A percentile compares a stretch with the other conserved stretches of the same genome.
Conservation (phyloP, 139 green algal genomes). For the Chlorella sp. region DNA sequence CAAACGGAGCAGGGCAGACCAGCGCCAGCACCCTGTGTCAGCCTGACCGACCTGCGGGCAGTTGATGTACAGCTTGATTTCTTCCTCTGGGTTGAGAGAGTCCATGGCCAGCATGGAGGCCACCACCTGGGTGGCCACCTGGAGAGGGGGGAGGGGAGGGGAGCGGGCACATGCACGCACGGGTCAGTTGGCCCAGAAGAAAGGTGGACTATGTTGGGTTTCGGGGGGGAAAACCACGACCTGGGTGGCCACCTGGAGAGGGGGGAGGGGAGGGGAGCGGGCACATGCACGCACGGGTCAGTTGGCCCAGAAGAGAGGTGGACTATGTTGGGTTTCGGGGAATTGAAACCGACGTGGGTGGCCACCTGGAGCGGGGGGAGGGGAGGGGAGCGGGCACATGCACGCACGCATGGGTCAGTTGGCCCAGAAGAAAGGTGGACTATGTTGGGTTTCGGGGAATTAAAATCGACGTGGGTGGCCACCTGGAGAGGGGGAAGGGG, state of each 20-base stretch:
- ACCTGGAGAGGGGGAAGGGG: not conserved
- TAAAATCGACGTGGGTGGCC: slow-evolving; percentile 70
- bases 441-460: too few species aligned
- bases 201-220: too few species aligned
- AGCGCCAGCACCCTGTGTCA: not conserved
- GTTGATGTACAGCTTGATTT: slow-evolving; percentile 99
- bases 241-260: slow-evolving; percentile 45
- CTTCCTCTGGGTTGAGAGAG: slow-evolving; percentile 76
- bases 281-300: too few species aligned
- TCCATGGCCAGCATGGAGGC: slow-evolving; percentile 90
- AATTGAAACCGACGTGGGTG: slow-evolving; percentile 75
- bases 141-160: not conserved
- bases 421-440: too few species aligned
- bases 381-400: not conserved
- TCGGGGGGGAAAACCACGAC: too few species aligned
- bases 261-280: not conserved
- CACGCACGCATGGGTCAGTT: too few species aligned
- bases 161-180: too few species aligned
- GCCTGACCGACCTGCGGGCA: slow-evolving; percentile 39
- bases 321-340: too few species aligned
- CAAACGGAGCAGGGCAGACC: not conserved
- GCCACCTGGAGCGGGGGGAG: not conserved
- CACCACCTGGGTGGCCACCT: slow-evolving; percentile 70
- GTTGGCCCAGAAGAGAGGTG: too few species aligned
- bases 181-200: too few species aligned